Evolutionary conservation across 305 asterid genomes (phyloP).

Genomic region (Caryopteris hybrid): DNA sequence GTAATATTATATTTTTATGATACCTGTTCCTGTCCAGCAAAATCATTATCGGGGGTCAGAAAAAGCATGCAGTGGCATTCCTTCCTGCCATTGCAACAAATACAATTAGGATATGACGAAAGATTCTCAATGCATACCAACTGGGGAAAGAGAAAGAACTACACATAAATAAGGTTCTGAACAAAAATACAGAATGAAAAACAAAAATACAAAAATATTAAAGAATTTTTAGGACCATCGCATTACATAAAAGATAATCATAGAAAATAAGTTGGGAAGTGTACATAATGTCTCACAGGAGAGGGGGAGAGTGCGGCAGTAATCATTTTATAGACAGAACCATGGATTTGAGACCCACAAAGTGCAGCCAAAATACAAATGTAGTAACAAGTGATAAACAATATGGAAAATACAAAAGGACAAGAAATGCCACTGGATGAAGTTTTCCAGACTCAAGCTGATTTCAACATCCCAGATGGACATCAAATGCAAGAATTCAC

Average conservation of each 20-base stretch:
- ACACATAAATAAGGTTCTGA: not conserved
- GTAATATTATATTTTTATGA: no score
- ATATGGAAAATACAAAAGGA: no score
- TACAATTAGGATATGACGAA: no score
- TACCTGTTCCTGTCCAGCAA: constrained; percentile 92
- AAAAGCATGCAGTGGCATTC: constrained; percentile 99
- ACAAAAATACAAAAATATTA: not conserved
- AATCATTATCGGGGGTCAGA: constrained; percentile 84
- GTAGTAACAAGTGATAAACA: not conserved
- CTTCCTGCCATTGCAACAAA: constrained; percentile 57
- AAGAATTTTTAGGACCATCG: not conserved
- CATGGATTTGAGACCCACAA: not conserved
- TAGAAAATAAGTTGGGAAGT: not conserved
- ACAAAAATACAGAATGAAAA: no score
- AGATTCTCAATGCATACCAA: no score
- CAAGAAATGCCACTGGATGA: no score
- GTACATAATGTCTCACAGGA: not conserved
- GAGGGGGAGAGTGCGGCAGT: not conserved
- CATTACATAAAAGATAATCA: not conserved
- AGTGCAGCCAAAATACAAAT: not conserved
- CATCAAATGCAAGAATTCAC: not conserved
- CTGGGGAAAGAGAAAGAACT: not conserved
- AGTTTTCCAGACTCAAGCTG: not conserved
- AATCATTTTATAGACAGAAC: not conserved
- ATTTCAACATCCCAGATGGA: not conserved